Evolutionary conservation across 2,329 filamentous ascomycete genomes (phyloP).

Genomic region (Monilinia fructigena): DNA sequence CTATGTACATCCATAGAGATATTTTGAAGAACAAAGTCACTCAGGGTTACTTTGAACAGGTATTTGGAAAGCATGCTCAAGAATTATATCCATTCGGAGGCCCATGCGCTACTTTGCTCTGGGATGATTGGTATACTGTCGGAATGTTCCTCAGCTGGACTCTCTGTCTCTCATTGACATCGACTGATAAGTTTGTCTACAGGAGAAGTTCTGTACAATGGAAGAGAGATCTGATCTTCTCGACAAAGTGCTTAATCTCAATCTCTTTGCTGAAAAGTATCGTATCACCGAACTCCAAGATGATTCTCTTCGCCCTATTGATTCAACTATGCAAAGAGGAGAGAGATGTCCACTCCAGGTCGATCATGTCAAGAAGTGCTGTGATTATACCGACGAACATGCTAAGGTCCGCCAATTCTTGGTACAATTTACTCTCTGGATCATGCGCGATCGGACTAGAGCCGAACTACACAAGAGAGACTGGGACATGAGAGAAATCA

Average conservation of each 20-base stretch:
- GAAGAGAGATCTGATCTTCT: not conserved
- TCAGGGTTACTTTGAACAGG: not conserved
- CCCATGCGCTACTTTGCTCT: not conserved
- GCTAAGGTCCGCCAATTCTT: not conserved
- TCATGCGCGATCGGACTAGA: too few species aligned
- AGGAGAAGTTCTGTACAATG: not conserved
- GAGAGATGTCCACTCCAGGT: not conserved
- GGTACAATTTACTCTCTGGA: not conserved
- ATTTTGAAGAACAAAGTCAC: not conserved
- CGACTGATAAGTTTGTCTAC: not conserved
- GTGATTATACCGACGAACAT: not conserved
- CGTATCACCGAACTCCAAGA: not conserved
- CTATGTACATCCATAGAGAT: not conserved
- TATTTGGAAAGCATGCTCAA: not conserved
- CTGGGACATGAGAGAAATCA: not conserved
- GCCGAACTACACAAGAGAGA: not conserved
- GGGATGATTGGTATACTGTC: not conserved
- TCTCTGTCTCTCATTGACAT: not conserved
- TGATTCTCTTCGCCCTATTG: not conserved
- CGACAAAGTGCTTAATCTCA: not conserved
- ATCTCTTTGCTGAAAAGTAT: not conserved
- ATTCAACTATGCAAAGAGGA: not conserved
- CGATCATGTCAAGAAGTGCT: not conserved
- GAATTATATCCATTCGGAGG: not conserved
- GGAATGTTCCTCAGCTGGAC: not conserved